A percentile compares a stretch with the other conserved stretches of the same genome.
These are phyloP conservation scores for Paxillus rubicundulus DNA, from an alignment of 768 basidiomycete species.

Conservation along the genomic window DNA sequence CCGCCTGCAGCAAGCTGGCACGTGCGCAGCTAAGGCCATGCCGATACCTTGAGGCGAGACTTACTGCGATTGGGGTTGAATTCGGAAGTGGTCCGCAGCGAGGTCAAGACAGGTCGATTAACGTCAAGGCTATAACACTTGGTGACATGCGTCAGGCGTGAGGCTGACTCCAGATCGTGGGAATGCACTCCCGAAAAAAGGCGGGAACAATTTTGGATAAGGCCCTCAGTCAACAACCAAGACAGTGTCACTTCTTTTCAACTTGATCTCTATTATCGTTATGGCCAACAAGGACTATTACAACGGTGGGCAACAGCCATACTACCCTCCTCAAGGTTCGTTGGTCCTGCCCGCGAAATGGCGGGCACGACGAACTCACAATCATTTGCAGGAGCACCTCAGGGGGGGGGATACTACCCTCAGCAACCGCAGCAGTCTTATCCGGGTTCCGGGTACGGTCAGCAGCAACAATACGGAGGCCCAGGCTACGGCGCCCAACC, in stretches of 20 bases:
- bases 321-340: slow-evolving; percentile 54
- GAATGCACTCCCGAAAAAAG: neutral
- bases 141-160: too few species aligned
- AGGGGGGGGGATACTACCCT: slow-evolving; percentile 71
- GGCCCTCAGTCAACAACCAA: slow-evolving; percentile 11
- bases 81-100: neutral
- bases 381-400: slow-evolving; percentile 44
- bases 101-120: too few species aligned
- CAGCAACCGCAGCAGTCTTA: slow-evolving; percentile 74
- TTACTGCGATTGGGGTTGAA: too few species aligned
- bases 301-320: slow-evolving; percentile 47
- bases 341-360: neutral
- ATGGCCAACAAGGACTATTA: slow-evolving; percentile 83
- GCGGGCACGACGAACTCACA: neutral
- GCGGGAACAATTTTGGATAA: neutral
- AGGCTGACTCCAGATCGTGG: neutral
- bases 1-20: neutral
- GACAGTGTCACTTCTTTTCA: slow-evolving; percentile 8
- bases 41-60: slow-evolving; percentile 1
- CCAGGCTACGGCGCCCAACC: slow-evolving; percentile 36
- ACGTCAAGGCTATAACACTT: too few species aligned
- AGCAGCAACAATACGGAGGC: too few species aligned
- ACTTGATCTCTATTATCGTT: slow-evolving; percentile 15
- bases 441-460: slow-evolving; percentile 41
- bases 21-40: neutral